A percentile compares a stretch with the other conserved stretches of the same genome.
These are phyloP conservation scores for Hanseniaspora hatyaiensis DNA, from an alignment of 805 yeast species.

Conservation along the genomic window DNA sequence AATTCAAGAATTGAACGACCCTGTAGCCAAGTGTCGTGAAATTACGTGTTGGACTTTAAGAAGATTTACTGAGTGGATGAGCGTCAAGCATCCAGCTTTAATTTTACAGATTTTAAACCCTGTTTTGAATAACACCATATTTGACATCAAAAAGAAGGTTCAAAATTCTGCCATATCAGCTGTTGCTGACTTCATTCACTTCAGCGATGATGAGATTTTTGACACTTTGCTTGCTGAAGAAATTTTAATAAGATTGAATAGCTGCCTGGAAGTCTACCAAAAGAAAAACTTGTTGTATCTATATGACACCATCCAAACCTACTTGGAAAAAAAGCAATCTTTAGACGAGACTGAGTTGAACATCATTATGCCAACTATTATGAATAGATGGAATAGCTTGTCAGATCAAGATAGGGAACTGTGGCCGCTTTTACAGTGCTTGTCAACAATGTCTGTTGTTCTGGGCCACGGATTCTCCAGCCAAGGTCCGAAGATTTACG, in stretches of 20 bases:
- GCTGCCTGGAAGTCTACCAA: conserved; percentile 69
- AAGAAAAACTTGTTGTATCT: conserved; percentile 68
- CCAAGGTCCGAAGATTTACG: conserved; percentile 76
- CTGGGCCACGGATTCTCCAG: conserved; percentile 78
- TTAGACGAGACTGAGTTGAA: conserved; percentile 48
- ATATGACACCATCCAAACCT: conserved; percentile 84
- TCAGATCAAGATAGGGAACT: conserved; percentile 70
- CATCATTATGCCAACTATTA: conserved; percentile 64
- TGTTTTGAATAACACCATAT: conserved; percentile 50
- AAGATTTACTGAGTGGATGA: conserved; percentile 73
- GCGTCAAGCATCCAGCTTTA: conserved; percentile 55
- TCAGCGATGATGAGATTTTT: conserved; percentile 51
- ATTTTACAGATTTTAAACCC: conserved; percentile 70
- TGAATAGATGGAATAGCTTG: conserved; percentile 66
- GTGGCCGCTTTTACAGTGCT: conserved; percentile 87
- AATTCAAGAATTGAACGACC: conserved; percentile 64
- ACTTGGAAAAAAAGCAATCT: conserved; percentile 56
- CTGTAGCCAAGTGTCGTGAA: conserved; percentile 75
- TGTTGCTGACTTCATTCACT: conserved; percentile 70
- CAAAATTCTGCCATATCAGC: conserved; percentile 91
- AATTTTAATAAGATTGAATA: conserved; percentile 54
- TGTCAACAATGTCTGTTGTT: conserved; percentile 82
- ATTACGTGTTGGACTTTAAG: conserved; percentile 94
- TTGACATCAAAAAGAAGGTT: conserved; percentile 82
- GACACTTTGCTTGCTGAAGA: conserved; percentile 50